Evolutionary conservation across 1,284 basidiomycete species (phyloP).

Genomic region (Amylostereum areolatum): DNA sequence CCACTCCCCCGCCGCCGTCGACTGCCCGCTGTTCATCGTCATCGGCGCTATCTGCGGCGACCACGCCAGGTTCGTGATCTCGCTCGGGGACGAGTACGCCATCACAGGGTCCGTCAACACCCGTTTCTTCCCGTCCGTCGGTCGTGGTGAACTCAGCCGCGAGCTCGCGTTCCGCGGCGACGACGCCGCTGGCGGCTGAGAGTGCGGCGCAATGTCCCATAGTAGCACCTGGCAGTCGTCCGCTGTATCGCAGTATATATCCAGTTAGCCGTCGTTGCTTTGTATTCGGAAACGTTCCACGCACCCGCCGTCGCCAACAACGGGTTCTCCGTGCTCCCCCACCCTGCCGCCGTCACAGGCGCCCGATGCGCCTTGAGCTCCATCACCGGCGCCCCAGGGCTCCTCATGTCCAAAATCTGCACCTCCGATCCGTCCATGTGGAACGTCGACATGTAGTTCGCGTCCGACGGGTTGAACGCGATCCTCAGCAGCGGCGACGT

Average conservation of each 20-base stretch:
- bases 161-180: conserved; percentile 60
- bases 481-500: conserved; percentile 81
- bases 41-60: conserved; percentile 72
- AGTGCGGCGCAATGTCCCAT: conserved; percentile 76
- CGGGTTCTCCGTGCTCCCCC: conserved; percentile 79
- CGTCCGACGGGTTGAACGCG: conserved; percentile 81
- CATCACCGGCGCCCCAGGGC: conserved; percentile 88
- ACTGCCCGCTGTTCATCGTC: conserved; percentile 66
- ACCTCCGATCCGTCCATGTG: conserved; percentile 85
- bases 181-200: conserved; percentile 40
- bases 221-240: conserved; percentile 89
- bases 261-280: conserved; percentile 72
- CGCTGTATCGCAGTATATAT: conserved; percentile 36
- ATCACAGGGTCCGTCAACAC: conserved; percentile 70
- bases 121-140: conserved; percentile 68
- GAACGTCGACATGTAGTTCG: conserved; percentile 91
- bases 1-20: conserved; percentile 80
- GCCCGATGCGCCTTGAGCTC: conserved; percentile 79
- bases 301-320: conserved; percentile 80
- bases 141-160: conserved; percentile 65
- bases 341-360: conserved; percentile 79
- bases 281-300: conserved; percentile 14
- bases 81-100: conserved; percentile 75
- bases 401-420: conserved; percentile 91
- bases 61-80: conserved; percentile 88